Evolutionary conservation across 2,329 filamentous ascomycete genomes (phyloP).

Genomic region (Trichothecium roseum): DNA sequence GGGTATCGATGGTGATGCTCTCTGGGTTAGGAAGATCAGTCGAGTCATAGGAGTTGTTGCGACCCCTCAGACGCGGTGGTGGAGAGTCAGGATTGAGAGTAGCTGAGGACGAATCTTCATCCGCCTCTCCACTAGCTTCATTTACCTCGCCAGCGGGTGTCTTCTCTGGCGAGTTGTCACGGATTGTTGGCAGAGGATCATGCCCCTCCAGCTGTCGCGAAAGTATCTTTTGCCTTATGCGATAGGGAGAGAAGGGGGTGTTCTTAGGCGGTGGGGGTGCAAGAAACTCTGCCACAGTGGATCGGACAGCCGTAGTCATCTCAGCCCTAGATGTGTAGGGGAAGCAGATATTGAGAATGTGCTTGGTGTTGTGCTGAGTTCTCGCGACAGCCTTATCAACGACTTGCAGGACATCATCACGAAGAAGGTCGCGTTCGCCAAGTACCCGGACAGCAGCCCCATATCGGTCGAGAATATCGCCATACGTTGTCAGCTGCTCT

Average conservation of each 20-base stretch:
- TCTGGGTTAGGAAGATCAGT: slow-evolving; percentile 61
- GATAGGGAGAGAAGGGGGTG: slow-evolving; percentile 74
- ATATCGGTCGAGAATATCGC: slow-evolving; percentile 85
- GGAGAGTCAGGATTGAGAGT: slow-evolving; percentile 47
- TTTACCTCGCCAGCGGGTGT: slow-evolving; percentile 21
- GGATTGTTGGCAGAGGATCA: slow-evolving; percentile 38
- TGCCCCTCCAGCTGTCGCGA: slow-evolving; percentile 47
- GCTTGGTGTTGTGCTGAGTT: slow-evolving; percentile 78
- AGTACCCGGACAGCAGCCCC: slow-evolving; percentile 79
- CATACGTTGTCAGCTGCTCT: slow-evolving; percentile 82
- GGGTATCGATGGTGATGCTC: slow-evolving; percentile 70
- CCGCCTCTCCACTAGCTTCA: slow-evolving; percentile 33
- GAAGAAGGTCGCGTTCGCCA: slow-evolving; percentile 74
- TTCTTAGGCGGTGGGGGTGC: slow-evolving; percentile 54
- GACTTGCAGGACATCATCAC: slow-evolving; percentile 77
- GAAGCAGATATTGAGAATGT: slow-evolving; percentile 84
- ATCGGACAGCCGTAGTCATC: slow-evolving; percentile 80
- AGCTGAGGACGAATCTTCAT: slow-evolving; percentile 47
- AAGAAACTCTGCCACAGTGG: slow-evolving; percentile 80
- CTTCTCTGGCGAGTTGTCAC: slow-evolving; percentile 34
- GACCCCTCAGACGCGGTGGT: slow-evolving; percentile 23
- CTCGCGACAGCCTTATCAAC: slow-evolving; percentile 78
- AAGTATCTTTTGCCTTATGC: slow-evolving; percentile 78
- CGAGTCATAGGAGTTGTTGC: slow-evolving; percentile 21
- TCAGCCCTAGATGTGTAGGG: slow-evolving; percentile 95